Conservation (phyloP, 2,329 filamentous ascomycete genomes). For the Falciphora oryzae region DNA sequence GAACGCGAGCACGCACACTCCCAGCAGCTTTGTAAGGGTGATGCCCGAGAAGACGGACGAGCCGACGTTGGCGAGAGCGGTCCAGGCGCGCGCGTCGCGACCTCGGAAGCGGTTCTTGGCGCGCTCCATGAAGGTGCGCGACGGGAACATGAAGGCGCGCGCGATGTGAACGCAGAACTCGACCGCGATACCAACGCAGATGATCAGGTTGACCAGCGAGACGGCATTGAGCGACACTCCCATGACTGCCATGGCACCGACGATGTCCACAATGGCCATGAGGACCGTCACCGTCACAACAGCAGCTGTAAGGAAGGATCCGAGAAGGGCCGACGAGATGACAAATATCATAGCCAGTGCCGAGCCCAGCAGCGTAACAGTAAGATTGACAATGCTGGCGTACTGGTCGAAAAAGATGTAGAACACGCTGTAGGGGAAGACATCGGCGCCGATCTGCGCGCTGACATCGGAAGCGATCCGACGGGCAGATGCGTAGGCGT, state of each 20-base stretch:
- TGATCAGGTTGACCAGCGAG: conserved; percentile 91
- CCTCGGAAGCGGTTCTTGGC: conserved; percentile 73
- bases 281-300: conserved; percentile 81
- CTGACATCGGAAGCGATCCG: conserved; percentile 77
- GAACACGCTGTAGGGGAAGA: conserved; percentile 96
- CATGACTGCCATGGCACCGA: conserved; percentile 88
- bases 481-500: conserved; percentile 80
- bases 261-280: conserved; percentile 92
- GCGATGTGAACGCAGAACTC: conserved; percentile 98
- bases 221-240: conserved; percentile 91
- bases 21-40: conserved; percentile 89
- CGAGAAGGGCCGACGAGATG: conserved; percentile 74
- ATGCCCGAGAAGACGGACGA: conserved; percentile 94
- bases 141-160: conserved; percentile 91
- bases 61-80: conserved; percentile 89
- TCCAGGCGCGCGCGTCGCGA: conserved; percentile 82
- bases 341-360: conserved; percentile 81
- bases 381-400: conserved; percentile 73
- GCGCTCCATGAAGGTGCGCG: conserved; percentile 71
- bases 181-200: conserved; percentile 92
- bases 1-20: conserved; percentile 87
- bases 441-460: conserved; percentile 64
- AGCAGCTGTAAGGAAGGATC: conserved; percentile 73
- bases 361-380: conserved; percentile 71
- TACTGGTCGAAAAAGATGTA: conserved; percentile 99